Evolutionary conservation across 2,329 filamentous ascomycete genomes (phyloP), one percentile per base, ranked within the genome.

Genomic region (Penicillium olsonii): DNA sequence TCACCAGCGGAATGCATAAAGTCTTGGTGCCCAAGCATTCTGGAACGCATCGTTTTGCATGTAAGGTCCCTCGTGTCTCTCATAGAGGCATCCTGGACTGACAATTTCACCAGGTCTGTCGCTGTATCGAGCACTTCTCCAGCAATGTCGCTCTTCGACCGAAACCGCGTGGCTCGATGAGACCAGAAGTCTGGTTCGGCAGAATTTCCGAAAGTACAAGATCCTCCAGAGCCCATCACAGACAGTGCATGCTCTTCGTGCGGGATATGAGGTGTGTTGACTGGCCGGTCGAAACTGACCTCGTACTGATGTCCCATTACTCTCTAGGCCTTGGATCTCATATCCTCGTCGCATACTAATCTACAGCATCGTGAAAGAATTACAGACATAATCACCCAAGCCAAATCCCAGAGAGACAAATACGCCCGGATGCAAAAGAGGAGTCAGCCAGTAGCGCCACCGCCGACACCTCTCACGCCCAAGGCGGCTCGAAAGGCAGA

Each of bases 121-220:
- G 31, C 69, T 77, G 19, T 77, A 76, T 55, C 68, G 71, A 57
- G 70, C 72, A 35, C 72, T 77, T 42, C 68, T 77, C 42, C 68
- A 68, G 56, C 71, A 73, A 68, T 73, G 70, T 56, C 53, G 59
- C 31, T 61, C 60, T 51, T 52, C 73, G 39, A 58, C 63, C n/a
- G 42, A 42, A 22, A 57, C 46, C 17, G 52, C 56, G 19, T 63
- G 59, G 53, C 60, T 58, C 18, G 42, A 37, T 40, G 60, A 57
- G 35, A 63, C 60, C 43, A 66, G 60, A 45, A 53, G 45, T 2
- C 54, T 73, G 11, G 57, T 76, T 37, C 65, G 61, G 34, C 61
- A 65, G 20, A 67, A 67, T 17, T 76, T 77, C 29, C 65, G 61
- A 26, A 67, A 59, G 55, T 74, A 72, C 54, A 69, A 65, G 48